phyloP scores from a whole-genome alignment of 2,329 filamentous ascomycete genomes.

The Xylaria arbuscula region DNA sequence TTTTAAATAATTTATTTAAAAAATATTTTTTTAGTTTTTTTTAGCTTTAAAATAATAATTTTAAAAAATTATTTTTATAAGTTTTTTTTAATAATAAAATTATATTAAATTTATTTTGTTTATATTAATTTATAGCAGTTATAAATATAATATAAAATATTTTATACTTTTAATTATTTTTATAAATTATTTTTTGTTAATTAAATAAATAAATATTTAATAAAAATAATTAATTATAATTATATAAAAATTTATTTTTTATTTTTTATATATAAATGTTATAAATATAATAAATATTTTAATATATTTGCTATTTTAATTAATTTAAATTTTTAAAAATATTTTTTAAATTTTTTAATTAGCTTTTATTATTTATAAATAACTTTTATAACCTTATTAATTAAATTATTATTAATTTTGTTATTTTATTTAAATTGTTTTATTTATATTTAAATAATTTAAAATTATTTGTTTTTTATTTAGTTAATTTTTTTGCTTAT shows the following conservation, averaged over 20 bases:
- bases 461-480: no score
- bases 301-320: not conserved
- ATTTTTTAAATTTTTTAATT: not conserved
- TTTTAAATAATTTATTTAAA: not conserved
- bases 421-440: not conserved
- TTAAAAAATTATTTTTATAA: not conserved
- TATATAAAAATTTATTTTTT: slow-evolving; percentile 4
- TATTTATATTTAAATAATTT: not conserved
- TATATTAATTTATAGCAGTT: not conserved
- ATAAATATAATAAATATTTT: not conserved
- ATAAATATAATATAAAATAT: slow-evolving; percentile 9
- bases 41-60: not conserved
- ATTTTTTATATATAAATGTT: not conserved
- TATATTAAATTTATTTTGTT: not conserved
- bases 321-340: not conserved
- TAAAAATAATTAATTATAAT: not conserved
- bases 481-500: no score
- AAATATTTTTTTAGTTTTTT: not conserved
- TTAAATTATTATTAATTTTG: not conserved
- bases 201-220: not conserved
- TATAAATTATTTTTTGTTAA: slow-evolving; percentile 6
- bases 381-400: not conserved
- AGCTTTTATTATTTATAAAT: no score
- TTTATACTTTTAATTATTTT: slow-evolving; percentile 3
- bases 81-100: not conserved